Conservation (phyloP, 768 basidiomycete genomes). For the Tylopilus rubrobrunneus region DNA sequence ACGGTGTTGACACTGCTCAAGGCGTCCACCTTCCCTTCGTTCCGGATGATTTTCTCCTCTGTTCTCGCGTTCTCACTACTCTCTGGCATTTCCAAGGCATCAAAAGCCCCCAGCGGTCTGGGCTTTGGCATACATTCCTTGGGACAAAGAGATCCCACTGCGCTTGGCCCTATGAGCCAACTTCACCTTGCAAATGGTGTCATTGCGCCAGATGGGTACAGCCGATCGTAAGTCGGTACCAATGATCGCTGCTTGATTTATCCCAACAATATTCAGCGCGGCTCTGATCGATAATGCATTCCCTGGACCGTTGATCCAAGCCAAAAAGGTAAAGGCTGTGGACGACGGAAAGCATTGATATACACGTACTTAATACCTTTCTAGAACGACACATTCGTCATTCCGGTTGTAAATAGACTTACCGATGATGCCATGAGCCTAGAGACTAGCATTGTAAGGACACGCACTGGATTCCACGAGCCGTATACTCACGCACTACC, state of each 20-base stretch:
- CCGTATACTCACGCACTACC: conserved; percentile 1
- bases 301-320: conserved; percentile 42
- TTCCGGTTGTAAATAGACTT: not conserved
- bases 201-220: conserved; percentile 6
- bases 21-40: not conserved
- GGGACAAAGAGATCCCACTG: not conserved
- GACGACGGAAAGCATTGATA: not conserved
- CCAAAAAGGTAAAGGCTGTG: conserved; percentile 28
- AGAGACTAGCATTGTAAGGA: conserved; percentile 4
- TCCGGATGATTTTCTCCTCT: not conserved
- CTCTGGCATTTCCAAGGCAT: not conserved
- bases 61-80: conserved; percentile 3
- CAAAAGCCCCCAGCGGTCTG: not conserved
- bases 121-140: not conserved
- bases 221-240: conserved; percentile 1
- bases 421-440: conserved; percentile 40
- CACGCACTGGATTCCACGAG: conserved; percentile 3
- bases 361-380: not conserved
- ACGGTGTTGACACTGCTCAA: too few species aligned
- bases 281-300: conserved; percentile 8
- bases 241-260: too few species aligned
- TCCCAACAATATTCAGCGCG: not conserved
- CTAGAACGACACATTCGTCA: not conserved
- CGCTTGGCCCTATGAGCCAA: not conserved
- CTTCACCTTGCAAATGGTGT: not conserved